Percentiles rank a stretch among this genome's conserved stretches.
Evolutionary conservation across 768 basidiomycete species (phyloP).

Genomic region (Agaricus blazei): DNA sequence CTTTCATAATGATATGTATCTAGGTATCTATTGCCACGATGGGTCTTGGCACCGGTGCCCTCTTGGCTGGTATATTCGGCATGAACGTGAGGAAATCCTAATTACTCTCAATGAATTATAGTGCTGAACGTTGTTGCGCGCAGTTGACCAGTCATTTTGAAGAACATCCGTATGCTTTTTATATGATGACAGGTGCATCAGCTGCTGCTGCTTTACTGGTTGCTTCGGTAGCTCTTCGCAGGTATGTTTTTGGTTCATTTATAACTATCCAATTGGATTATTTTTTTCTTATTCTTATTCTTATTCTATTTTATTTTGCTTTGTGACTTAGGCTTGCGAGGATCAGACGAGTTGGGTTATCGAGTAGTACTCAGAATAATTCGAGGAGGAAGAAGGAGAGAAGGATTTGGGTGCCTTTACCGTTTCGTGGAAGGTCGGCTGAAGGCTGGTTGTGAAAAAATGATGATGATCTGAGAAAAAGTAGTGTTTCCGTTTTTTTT

Average conservation of each 20-base stretch:
- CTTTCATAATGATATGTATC: conserved; percentile 7
- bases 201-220: conserved; percentile 55
- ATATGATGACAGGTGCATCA: conserved; percentile 54
- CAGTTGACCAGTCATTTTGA: conserved; percentile 78
- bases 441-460: conserved; percentile 34
- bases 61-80: conserved; percentile 88
- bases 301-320: too few relatives aligned
- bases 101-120: conserved; percentile 5
- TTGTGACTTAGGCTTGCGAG: conserved; percentile 29
- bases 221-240: conserved; percentile 63
- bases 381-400: conserved; percentile 19
- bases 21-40: conserved; percentile 93
- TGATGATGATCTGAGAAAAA: too few relatives aligned
- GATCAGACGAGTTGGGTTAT: conserved; percentile 43
- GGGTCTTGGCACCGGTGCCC: conserved; percentile 86
- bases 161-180: conserved; percentile 68
- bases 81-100: conserved; percentile 74
- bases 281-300: background rate
- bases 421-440: conserved; percentile 33
- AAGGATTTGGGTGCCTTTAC: conserved; percentile 40
- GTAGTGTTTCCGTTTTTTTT: too few relatives aligned
- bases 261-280: conserved; percentile 5
- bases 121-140: conserved; percentile 9
- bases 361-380: conserved; percentile 22
- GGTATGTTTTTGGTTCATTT: conserved; percentile 26